Percentiles rank a stretch among this genome's conserved stretches.
Evolutionary conservation across 225 moss, liverwort and hornwort genomes (phyloP).

Genomic region (Physcomitrellopsis africana): DNA sequence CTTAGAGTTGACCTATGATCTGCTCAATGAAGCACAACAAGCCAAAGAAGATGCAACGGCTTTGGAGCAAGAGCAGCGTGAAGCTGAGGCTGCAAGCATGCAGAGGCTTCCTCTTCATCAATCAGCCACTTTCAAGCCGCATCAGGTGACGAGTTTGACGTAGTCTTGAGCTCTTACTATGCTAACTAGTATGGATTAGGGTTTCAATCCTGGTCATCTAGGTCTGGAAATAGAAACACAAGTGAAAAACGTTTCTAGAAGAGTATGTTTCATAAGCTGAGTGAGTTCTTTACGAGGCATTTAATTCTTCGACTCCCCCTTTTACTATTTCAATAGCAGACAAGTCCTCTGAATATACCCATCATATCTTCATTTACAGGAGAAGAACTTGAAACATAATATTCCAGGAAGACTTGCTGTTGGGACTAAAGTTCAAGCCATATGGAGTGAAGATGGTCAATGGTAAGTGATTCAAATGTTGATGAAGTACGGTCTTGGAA

Average conservation of each 20-base stretch:
- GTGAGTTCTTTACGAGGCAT: conserved; percentile 13
- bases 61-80: conserved; percentile 58
- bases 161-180: conserved; percentile 19
- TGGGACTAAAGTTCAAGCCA: conserved; percentile 85
- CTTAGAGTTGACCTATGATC: conserved; percentile 85
- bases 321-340: not conserved
- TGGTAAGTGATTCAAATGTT: conserved; percentile 55
- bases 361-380: conserved; percentile 39
- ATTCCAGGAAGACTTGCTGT: conserved; percentile 71
- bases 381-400: conserved; percentile 42
- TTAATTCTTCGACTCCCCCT: not conserved
- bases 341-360: conserved; percentile 20
- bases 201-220: not conserved
- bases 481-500: not conserved
- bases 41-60: conserved; percentile 54
- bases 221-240: conserved; percentile 3
- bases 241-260: conserved; percentile 6
- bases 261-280: not conserved
- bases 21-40: conserved; percentile 81
- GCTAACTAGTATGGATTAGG: not conserved
- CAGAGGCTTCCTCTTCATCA: conserved; percentile 57
- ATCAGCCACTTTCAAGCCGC: conserved; percentile 43
- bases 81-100: conserved; percentile 53
- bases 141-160: conserved; percentile 40
- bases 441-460: conserved; percentile 97